Evolutionary conservation across 2,329 filamentous ascomycete species (phyloP).

Genomic region (Fusarium neocosmosporiellum): DNA sequence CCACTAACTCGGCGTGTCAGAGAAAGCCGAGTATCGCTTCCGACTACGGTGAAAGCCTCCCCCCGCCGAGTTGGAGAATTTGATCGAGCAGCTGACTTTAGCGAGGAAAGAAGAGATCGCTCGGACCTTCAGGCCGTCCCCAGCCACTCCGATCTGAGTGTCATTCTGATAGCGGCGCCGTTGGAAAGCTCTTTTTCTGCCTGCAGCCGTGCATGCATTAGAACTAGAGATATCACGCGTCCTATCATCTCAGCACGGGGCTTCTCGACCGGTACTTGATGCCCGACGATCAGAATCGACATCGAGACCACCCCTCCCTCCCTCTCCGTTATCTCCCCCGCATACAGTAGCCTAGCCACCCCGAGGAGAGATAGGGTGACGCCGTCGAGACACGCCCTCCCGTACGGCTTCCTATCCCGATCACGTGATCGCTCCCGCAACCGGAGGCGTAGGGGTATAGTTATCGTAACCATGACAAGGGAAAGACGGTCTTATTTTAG

Average conservation of each 20-base stretch:
- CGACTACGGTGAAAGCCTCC: background rate
- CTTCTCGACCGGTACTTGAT: constrained; percentile 29
- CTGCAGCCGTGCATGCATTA: constrained; percentile 18
- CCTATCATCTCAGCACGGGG: constrained; percentile 26
- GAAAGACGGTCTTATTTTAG: background rate
- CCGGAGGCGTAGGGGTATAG: constrained; percentile 33
- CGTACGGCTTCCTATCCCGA: constrained; percentile 11
- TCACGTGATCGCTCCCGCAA: constrained; percentile 38
- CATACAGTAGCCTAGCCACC: constrained; percentile 7
- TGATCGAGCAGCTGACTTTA: background rate
- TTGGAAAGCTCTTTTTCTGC: background rate
- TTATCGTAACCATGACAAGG: constrained; percentile 35
- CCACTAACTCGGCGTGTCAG: background rate
- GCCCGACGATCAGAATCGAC: constrained; percentile 12
- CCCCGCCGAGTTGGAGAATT: background rate
- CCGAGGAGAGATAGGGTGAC: constrained; percentile 3
- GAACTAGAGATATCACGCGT: constrained; percentile 18
- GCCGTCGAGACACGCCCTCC: constrained; percentile 24
- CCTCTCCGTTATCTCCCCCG: constrained; percentile 30
- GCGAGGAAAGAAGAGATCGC: background rate
- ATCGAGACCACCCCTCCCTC: background rate
- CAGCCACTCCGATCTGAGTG: background rate
- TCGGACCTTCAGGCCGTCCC: background rate
- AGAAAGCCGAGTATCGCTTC: background rate
- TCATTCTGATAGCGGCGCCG: constrained; percentile 7